Evolutionary conservation across 257 asterid species (phyloP), one percentile per base, ranked within the genome.

Genomic region (Jaltomata sinuosa): DNA sequence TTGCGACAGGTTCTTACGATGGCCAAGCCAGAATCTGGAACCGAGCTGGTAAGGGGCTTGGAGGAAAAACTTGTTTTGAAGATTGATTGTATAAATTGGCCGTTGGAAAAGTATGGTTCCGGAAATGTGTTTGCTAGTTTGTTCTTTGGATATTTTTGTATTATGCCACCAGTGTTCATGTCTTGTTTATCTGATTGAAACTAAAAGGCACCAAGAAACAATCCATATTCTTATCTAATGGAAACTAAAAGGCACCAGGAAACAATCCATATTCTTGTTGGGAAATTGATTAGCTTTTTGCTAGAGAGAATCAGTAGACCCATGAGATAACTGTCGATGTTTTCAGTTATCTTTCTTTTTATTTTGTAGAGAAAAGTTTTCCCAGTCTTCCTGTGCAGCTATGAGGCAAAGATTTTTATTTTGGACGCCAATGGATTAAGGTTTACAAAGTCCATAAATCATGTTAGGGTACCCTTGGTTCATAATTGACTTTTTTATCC

Each of bases 1-100:
- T 96, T 87, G 98, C 98, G 57, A 94, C 97, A n/a, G 98, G 98
- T 85, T 96, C 98, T 85, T 96, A 94, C 83, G 97, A 96, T 91
- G 98, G 99, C 83, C 97, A 94, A 89, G 98, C 99, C 78, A 94
- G 97, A 88, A 93, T 96, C 85, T 96, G 98, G 99, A 90, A 86
- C 85, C 89, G 91, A 91, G 92, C 92, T 85, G 98, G 98, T 94
- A 91, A 89, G 89, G 25, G 61, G 42, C 57, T 25, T 61, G 69
- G 32, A 25, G 34, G 36, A 42, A 71, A 71, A 71, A 71, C 53
- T 71, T 14, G 32, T 38, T 71, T n/a, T 36, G 79, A 69, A 22
- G 18, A 59, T 59, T 36, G 34, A 71, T n/a, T 71, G 80, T 65
- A 65, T 31, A 8, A 18, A 65, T 65, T 65, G 5, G n/a, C 45